Conservation (phyloP, 495 filamentous ascomycete genomes). For the Cudoniella acicularis region DNA sequence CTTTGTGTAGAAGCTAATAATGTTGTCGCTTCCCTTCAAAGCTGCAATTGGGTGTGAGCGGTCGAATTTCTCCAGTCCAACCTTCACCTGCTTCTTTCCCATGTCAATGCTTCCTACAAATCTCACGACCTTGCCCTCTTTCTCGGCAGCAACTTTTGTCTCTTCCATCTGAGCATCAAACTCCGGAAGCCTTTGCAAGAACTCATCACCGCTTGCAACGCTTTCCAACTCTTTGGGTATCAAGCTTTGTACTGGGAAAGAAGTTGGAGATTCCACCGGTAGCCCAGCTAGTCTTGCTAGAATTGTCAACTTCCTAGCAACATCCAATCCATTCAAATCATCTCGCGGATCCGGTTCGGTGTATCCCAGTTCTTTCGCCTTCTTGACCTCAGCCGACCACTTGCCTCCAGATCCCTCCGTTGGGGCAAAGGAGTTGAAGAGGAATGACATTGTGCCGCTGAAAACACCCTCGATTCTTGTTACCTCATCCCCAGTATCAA, state of each 20-base stretch:
- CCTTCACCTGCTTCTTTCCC: slow-evolving; percentile 67
- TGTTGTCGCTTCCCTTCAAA: slow-evolving; percentile 95
- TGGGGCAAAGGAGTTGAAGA: slow-evolving; percentile 93
- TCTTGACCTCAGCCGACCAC: slow-evolving; percentile 83
- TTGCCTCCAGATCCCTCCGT: slow-evolving; percentile 61
- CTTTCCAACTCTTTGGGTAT: slow-evolving; percentile 80
- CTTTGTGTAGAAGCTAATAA: slow-evolving; percentile 96
- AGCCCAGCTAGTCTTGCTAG: slow-evolving; percentile 80
- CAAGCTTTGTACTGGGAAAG: slow-evolving; percentile 87
- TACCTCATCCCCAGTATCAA: slow-evolving; percentile 85
- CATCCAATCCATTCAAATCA: slow-evolving; percentile 93
- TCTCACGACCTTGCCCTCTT: slow-evolving; percentile 84
- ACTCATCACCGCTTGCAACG: slow-evolving; percentile 71
- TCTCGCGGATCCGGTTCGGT: slow-evolving; percentile 96
- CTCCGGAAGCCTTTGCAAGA: slow-evolving; percentile 68
- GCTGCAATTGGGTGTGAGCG: slow-evolving; percentile 82
- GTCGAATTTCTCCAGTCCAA: slow-evolving; percentile 84
- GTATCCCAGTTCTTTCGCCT: slow-evolving; percentile 92
- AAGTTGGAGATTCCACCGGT: slow-evolving; percentile 68
- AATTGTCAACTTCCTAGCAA: slow-evolving; percentile 95
- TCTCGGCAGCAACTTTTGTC: slow-evolving; percentile 71
- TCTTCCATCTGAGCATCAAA: slow-evolving; percentile 84
- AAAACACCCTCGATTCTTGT: slow-evolving; percentile 92
- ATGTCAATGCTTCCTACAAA: slow-evolving; percentile 94
- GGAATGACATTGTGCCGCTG: slow-evolving; percentile 91